Base-by-base conservation (phyloP, 78 protist genomes). In the Neovahlkampfia damariscottae region DNA sequence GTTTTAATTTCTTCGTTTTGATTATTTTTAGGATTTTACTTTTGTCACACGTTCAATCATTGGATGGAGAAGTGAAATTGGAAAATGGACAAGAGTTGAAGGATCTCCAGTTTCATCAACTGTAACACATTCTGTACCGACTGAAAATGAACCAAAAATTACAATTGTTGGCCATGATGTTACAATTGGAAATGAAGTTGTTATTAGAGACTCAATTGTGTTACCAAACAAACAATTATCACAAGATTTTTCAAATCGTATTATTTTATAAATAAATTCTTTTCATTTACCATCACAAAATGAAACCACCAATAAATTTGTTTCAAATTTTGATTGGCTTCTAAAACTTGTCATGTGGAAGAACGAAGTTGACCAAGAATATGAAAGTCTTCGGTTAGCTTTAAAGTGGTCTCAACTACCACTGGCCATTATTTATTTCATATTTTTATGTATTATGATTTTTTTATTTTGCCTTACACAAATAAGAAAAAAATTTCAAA, bases 71-170 rank as follows among this genome's bases (percentile, higher is more conserved):
- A 67, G 82, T 41, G 37, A 10, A 19, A 40, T 85, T 72, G 89
- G 89, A 28, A 41, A 67, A 27, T 85, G 89, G 89, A 76, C 84
- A 9, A 67, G 89, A 50, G 50, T 85, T 19, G 89, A 85, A 70
- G 89, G 89, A 78, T 38, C 73, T 34, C 82, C 80, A 72, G n/a
- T n/a, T n/a, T n/a, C n/a, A n/a, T n/a, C n/a, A n/a, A 19, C 59
- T 69, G 77, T 28, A 72, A 76, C 28, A 62, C 76, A 5, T 79
- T 78, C 50, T 79, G 69, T 82, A 71, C 78, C 40, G 66, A 9
- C 78, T 9, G 76, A 76, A 32, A 50, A 84, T 70, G 78, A 82
- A 58, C 86, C 83, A 72, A 78, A 76, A 7, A 81, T 84, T 8
- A 85, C 80, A 30, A 38, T 85, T 35, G 84, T 82, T 38, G 73